Evolutionary conservation across 257 asterid genomes (phyloP), one percentile per base, ranked within the genome.

Genomic region (Fraxinus anomala): DNA sequence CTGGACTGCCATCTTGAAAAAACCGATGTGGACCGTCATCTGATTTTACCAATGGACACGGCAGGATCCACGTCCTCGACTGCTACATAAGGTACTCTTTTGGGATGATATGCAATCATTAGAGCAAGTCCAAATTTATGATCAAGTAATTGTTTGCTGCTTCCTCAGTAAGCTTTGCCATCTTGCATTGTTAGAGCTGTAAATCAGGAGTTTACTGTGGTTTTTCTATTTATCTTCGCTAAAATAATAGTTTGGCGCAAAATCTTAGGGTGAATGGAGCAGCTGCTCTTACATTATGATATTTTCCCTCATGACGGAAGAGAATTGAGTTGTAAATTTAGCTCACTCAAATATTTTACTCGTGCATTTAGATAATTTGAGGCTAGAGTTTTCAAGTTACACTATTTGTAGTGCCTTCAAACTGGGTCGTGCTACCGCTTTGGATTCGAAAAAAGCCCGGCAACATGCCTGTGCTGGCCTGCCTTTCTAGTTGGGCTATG

Each of bases 1-100:
- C 51, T 42, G 14, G 51, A 42, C 51, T 31, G 65, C 51, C 66
- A 36, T 61, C 68, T 13, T 49, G 21, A 24, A 66, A 40, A 16
- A n/a, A 34, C 28, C 33, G 83, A 56, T 34, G 66, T 24, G 11
- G 78, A 66, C 65, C 69, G 44, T 19, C 70, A 31, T 54, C 67
- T 39, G 75, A 65, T 69, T 66, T 56, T 68, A 21, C 71, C 80
- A 3, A 19, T 75, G n/a, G 79, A 59, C 36, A 21, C 81, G 6
- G 26, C 72, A 39, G 71, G 78, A 4, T 78, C 85, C 5, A 30
- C 82, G 19, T 40, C 74, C 37, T 68, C 80, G 19, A 31, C 76
- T 66, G 80, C 76, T 30, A 65, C 70, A 66, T 75, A 19, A 67
- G 73, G 34, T 56, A 40, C 17, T 75, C 70, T 34, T 19, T 21